Base-by-base conservation (phyloP, 1,284 basidiomycete species). In the Phylloboletellus chloephorus region DNA sequence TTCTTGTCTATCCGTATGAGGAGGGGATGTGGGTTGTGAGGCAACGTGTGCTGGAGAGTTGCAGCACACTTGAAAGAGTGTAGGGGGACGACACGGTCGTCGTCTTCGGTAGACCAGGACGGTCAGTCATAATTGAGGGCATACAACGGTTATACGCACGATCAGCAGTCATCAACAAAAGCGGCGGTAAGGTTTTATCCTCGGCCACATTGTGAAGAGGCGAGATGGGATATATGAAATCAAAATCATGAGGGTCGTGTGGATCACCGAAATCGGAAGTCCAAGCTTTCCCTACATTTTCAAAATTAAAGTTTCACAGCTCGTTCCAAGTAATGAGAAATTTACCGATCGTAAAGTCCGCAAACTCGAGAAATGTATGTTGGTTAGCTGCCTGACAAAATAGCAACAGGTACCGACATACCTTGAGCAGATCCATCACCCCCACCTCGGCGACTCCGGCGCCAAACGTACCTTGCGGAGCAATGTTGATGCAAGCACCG, bases 31-130 rank as follows among this genome's bases (percentile, higher is more conserved):
- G 73, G 69, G 54, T 86, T 89, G 30, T 77, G 49, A 0, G 82
- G 69, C 3, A 77, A 64, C 2, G 64, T 63, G 52, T 89, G 65
- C 56, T 90, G 88, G 25, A 90, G 65, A 15, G 77, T 77, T 15
- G 87, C 87, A 0, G 80, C 79, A 39, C 77, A 72, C 62, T 90
- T 90, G 73, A 86, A 88, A 5, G 84, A 84, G 61, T 90, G 88
- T 53, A 86, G 66, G 3, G 87, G 86, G 2, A 88, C 84, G 9
- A 88, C 82, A 22, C 88, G 81, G 54, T 90, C 86, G 52, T 90
- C 88, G 56, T 89, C 84, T 86, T 43, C 13, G 10, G n/a, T 22
- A 19, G 9, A 40, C 12, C 13, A 38, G 19, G 42, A 19, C 6
- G 7, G 21, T 48, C 32, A 44, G 41, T 42, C 35, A 36, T 20